Evolutionary conservation across 208 protist species (phyloP).

Genomic region (Trichomonas gallinae): DNA sequence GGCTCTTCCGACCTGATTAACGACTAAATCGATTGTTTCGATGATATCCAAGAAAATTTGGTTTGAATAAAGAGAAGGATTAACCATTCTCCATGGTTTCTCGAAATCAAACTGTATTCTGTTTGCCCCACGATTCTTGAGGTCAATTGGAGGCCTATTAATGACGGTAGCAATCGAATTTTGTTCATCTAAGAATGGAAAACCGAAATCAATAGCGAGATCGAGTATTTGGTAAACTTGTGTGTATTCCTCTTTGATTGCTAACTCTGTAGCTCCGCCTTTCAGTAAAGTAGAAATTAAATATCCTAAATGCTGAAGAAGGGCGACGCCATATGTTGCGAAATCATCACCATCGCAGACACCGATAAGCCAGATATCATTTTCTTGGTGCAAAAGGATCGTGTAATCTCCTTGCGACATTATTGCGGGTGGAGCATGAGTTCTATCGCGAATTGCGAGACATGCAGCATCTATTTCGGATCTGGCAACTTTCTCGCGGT

Average conservation of each 20-base stretch:
- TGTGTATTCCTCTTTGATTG: not conserved
- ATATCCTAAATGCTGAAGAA: not conserved
- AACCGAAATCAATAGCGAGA: not conserved
- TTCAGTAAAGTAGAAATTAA: not conserved
- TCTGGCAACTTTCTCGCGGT: not conserved
- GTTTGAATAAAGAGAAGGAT: not conserved
- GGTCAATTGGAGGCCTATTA: not conserved
- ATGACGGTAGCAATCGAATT: not conserved
- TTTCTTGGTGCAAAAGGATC: not conserved
- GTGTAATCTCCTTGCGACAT: not conserved
- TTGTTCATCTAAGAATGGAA: not conserved
- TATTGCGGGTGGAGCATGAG: not conserved
- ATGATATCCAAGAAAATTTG: not conserved
- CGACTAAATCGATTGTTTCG: not conserved
- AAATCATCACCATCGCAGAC: slow-evolving; percentile 1
- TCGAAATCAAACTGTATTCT: not conserved
- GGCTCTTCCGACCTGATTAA: not conserved
- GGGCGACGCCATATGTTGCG: not conserved
- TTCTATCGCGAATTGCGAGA: not conserved
- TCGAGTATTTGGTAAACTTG: not conserved
- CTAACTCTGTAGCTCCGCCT: not conserved
- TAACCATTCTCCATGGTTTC: not conserved
- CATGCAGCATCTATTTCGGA: not conserved
- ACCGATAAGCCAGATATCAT: not conserved
- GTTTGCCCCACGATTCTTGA: not conserved